Evolutionary conservation across 352 stramenopile species (phyloP), one percentile per base, ranked within the genome.

Genomic region (Phytophthora citrophthora): DNA sequence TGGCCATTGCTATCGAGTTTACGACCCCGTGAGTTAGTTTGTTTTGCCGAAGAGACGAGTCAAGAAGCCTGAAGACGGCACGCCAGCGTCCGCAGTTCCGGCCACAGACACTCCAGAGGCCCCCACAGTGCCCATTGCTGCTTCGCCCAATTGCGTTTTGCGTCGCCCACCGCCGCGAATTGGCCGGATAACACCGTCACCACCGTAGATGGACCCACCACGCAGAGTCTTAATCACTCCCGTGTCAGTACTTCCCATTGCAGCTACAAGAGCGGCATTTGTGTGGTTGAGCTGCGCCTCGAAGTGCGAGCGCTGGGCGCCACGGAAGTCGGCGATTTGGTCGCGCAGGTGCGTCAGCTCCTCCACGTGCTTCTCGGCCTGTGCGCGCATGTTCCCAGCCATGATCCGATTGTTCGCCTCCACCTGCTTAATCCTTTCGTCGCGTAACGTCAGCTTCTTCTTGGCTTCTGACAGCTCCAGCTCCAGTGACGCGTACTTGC

Each of bases 371-470:
- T 95, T 93, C 62, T 96, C 90, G 1, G 88, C 87, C 64, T 97
- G 88, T 10, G 86, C 76, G 31, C 88, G 87, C 86, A 97, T 95
- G 68, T 96, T 97, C 39, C 78, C 83, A 2, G 88, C 86, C 83
- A 96, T 92, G 59, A 91, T 86, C 44, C 86, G 81, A 53, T 94
- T 92, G 71, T 96, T 95, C 9, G 68, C 76, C 36, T 97, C 90
- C n/a, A 97, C 83, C 34, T 94, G 79, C 61, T 94, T 92, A 64
- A 97, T 96, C 29, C 90, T 86, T 31, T 97, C 89, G 65, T 97
- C 91, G 31, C 90, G 89, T 16, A 97, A 62, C n/a, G 76, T 70
- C 45, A 96, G 74, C 62, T 96, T 96, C 80, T 97, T 95, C 54
- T 89, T 91, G 27, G 89, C 83, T 51, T 97, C 91, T 3, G 74